Evolutionary conservation across 2,329 filamentous ascomycete genomes (phyloP).

Genomic region (Phoma sp.): DNA sequence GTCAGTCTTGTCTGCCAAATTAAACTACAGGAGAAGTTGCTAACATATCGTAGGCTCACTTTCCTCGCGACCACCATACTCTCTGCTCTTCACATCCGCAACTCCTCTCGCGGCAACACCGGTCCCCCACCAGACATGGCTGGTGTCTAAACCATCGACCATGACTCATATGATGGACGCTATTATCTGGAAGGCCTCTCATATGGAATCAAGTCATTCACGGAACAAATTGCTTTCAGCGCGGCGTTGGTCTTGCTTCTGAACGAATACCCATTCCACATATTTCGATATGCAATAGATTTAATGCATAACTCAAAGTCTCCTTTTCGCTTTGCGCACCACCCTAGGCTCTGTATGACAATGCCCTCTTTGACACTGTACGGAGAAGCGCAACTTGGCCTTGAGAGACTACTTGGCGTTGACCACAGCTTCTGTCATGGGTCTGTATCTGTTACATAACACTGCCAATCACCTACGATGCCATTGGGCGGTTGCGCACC

Average conservation of each 20-base stretch:
- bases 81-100: conserved; percentile 55
- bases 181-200: not conserved
- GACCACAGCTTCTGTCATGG: too few species aligned
- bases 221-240: conserved; percentile 6
- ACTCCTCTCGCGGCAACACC: conserved; percentile 45
- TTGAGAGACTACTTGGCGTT: too few species aligned
- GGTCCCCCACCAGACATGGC: conserved; percentile 47
- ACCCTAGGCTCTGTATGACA: too few species aligned
- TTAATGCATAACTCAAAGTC: not conserved
- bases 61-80: conserved; percentile 60
- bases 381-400: too few species aligned
- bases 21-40: not conserved
- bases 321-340: not conserved
- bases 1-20: conserved; percentile 51
- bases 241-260: conserved; percentile 6
- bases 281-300: not conserved
- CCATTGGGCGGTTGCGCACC: not conserved
- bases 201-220: not conserved
- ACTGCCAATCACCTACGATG: not conserved
- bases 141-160: conserved; percentile 38
- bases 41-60: conserved; percentile 51
- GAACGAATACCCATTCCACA: not conserved
- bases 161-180: too few species aligned
- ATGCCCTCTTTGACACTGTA: too few species aligned
- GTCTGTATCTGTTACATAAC: not conserved